phyloP scores from a whole-genome alignment of 106 monocot species.

The Dendrobium nobile region DNA sequence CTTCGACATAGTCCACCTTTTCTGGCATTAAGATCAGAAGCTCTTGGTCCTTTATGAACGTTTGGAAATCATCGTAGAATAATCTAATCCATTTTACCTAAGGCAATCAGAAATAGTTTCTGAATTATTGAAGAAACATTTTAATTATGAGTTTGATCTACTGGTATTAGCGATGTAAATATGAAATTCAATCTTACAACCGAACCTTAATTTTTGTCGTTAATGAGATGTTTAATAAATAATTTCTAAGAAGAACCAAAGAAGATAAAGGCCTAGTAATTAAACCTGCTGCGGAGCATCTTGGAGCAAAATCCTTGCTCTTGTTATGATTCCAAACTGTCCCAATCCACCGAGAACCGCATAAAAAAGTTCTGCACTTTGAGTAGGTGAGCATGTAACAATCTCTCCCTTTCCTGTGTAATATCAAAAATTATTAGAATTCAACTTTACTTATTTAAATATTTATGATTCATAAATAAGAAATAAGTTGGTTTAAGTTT shows the following conservation, averaged over 20 bases:
- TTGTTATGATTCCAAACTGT: slow-evolving; percentile 70
- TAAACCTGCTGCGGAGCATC: slow-evolving; percentile 41
- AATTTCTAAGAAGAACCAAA: background rate
- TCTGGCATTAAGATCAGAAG: slow-evolving; percentile 37
- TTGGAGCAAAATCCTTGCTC: slow-evolving; percentile 53
- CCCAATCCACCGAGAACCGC: slow-evolving; percentile 59
- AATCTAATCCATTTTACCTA: slow-evolving; percentile 39
- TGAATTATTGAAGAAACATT: background rate
- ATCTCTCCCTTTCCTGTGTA: slow-evolving; percentile 43
- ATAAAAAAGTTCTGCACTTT: slow-evolving; percentile 40
- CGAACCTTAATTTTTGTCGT: too few species aligned
- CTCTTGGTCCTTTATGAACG: slow-evolving; percentile 41
- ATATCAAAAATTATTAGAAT: background rate
- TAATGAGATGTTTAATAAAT: too few species aligned
- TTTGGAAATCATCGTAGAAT: slow-evolving; percentile 31
- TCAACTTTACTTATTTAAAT: background rate
- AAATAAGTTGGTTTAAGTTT: background rate
- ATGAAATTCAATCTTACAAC: too few species aligned
- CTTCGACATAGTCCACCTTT: slow-evolving; percentile 65
- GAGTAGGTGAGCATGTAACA: slow-evolving; percentile 38
- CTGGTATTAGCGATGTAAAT: too few species aligned
- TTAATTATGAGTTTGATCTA: too few species aligned
- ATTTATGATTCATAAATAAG: background rate
- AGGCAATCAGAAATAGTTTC: background rate
- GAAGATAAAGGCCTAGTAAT: too few species aligned